phyloP scores from a whole-genome alignment of 306 rosid species.

The Prunus mume region DNA sequence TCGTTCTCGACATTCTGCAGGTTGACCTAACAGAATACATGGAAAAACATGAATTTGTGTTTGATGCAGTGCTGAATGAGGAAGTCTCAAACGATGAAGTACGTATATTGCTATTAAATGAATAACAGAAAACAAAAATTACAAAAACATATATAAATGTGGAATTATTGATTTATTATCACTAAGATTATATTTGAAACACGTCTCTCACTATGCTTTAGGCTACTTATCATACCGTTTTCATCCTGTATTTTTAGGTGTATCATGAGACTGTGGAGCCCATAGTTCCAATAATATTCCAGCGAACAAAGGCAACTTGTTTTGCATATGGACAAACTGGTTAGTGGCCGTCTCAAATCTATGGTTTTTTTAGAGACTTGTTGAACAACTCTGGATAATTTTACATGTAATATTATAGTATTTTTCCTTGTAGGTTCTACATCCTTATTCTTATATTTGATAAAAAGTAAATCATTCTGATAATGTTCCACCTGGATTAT shows the following conservation, averaged over 20 bases:
- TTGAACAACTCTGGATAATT: not conserved
- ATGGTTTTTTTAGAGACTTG: conserved; percentile 20
- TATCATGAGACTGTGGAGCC: conserved; percentile 98
- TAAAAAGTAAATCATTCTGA: not conserved
- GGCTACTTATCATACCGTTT: not conserved
- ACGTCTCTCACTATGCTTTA: conserved; percentile 2
- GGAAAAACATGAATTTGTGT: conserved; percentile 94
- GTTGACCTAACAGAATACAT: conserved; percentile 93
- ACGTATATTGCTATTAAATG: conserved; percentile 25
- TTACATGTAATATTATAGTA: conserved; percentile 4
- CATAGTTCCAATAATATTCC: conserved; percentile 95
- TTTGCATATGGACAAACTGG: conserved; percentile 99
- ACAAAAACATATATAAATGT: not conserved
- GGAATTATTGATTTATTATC: not conserved
- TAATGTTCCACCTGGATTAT: not conserved
- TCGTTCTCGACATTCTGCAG: conserved; percentile 45
- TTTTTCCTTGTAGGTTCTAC: not conserved
- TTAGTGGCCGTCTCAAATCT: conserved; percentile 31
- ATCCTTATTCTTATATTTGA: not conserved
- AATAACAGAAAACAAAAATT: not conserved
- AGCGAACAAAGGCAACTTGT: conserved; percentile 97
- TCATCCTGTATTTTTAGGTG: conserved; percentile 46
- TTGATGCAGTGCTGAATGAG: conserved; percentile 96
- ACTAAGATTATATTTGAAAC: not conserved
- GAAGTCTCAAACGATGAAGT: conserved; percentile 98